phyloP scores from a whole-genome alignment of 164 flowering plant species.

The Nelumbo lutea region DNA sequence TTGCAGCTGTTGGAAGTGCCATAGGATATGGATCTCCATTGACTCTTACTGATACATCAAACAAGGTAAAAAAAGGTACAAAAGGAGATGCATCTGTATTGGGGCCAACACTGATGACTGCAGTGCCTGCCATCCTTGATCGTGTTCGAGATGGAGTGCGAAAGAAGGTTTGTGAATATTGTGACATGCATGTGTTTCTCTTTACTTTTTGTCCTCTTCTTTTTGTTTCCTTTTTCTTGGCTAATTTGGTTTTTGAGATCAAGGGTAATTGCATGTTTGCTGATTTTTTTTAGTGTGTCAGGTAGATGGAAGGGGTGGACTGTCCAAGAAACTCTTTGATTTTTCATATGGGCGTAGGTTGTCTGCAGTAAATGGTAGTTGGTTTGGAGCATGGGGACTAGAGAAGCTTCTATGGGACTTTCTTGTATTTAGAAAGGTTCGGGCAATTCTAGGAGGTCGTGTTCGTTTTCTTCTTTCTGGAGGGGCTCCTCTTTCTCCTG shows the following conservation, averaged over 20 bases:
- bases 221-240: not conserved
- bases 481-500: slow-evolving; percentile 97
- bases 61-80: slow-evolving; percentile 84
- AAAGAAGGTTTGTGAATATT: slow-evolving; percentile 56
- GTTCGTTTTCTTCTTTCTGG: slow-evolving; percentile 90
- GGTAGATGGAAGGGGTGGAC: slow-evolving; percentile 90
- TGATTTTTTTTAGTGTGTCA: slow-evolving; percentile 24
- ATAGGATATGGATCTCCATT: slow-evolving; percentile 96
- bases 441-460: slow-evolving; percentile 81
- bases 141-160: slow-evolving; percentile 94
- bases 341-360: slow-evolving; percentile 77
- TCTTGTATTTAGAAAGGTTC: slow-evolving; percentile 77
- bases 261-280: not conserved
- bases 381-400: slow-evolving; percentile 98
- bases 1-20: slow-evolving; percentile 66
- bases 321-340: slow-evolving; percentile 66
- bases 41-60: slow-evolving; percentile 92
- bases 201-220: not conserved
- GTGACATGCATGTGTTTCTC: not conserved
- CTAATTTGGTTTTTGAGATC: slow-evolving; percentile 2
- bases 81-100: slow-evolving; percentile 85
- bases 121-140: slow-evolving; percentile 97
- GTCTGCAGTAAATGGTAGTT: slow-evolving; percentile 87
- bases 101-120: slow-evolving; percentile 81
- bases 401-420: slow-evolving; percentile 75